phyloP scores from a whole-genome alignment of 2,329 filamentous ascomycete genomes.

The Neurospora crassa region DNA sequence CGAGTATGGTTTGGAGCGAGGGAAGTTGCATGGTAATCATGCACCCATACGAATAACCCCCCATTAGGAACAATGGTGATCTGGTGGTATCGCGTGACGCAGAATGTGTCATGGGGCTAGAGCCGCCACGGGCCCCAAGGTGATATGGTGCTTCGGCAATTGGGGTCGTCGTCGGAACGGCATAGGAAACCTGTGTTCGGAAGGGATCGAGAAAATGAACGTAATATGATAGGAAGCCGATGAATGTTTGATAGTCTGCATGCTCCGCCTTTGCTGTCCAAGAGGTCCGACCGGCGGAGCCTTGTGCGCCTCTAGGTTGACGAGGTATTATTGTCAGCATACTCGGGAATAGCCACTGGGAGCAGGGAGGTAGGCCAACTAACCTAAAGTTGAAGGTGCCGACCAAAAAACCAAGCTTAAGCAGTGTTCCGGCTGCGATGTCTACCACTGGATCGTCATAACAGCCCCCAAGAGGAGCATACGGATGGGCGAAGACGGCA shows the following conservation, averaged over 20 bases:
- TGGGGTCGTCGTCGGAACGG: background rate
- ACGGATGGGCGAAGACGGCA: conserved; percentile 76
- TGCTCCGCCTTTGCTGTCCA: conserved; percentile 80
- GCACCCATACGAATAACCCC: conserved; percentile 85
- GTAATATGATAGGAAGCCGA: conserved; percentile 72
- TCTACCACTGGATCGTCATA: conserved; percentile 75
- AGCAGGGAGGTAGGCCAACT: background rate
- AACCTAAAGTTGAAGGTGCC: conserved; percentile 93
- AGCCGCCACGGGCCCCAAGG: background rate
- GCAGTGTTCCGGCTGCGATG: conserved; percentile 51
- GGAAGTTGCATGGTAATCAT: conserved; percentile 70
- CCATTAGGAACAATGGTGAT: conserved; percentile 45
- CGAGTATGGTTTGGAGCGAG: conserved; percentile 47
- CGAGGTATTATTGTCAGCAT: conserved; percentile 4
- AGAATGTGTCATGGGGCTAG: background rate
- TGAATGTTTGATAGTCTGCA: conserved; percentile 72
- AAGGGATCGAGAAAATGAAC: conserved; percentile 47
- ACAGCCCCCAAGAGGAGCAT: conserved; percentile 75
- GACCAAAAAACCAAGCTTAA: conserved; percentile 65
- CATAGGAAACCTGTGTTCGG: conserved; percentile 1
- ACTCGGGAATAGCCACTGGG: background rate
- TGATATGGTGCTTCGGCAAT: background rate
- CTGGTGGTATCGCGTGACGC: background rate
- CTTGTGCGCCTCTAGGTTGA: conserved; percentile 57
- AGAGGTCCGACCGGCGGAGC: conserved; percentile 68